Evolutionary conservation across 1,284 basidiomycete species (phyloP).

Genomic region (Ganoderma lingzhi): DNA sequence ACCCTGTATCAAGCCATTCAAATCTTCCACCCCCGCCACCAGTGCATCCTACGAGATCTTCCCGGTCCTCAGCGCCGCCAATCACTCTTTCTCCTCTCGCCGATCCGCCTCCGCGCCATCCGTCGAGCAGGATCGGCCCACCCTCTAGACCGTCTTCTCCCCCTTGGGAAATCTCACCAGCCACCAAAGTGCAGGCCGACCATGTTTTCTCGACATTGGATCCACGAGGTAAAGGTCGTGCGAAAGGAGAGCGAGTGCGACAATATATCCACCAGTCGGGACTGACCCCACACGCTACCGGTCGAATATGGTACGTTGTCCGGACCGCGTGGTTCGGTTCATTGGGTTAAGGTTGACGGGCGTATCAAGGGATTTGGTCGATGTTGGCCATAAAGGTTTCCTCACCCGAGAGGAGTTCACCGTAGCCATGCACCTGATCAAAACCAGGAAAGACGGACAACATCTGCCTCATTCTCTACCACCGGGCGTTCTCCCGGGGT

Average conservation of each 20-base stretch:
- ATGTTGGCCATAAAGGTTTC: constrained; percentile 36
- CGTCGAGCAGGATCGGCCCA: constrained; percentile 1
- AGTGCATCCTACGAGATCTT: constrained; percentile 17
- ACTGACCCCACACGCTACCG: constrained; percentile 30
- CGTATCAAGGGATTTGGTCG: constrained; percentile 33
- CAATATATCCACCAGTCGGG: constrained; percentile 36
- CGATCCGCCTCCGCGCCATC: constrained; percentile 27
- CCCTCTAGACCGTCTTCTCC: constrained; percentile 8
- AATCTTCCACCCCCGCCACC: constrained; percentile 18
- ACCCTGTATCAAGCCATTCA: background rate
- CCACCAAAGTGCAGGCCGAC: constrained; percentile 34
- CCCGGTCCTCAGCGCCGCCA: background rate
- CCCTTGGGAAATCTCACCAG: constrained; percentile 31
- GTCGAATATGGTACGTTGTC: constrained; percentile 36
- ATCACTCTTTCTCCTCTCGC: constrained; percentile 19
- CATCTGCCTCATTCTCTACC: constrained; percentile 33
- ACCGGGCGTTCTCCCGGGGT: constrained; percentile 16
- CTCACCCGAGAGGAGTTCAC: constrained; percentile 37
- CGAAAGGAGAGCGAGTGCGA: constrained; percentile 31
- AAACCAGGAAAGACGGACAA: constrained; percentile 31
- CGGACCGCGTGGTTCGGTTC: too few species aligned
- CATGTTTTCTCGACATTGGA: constrained; percentile 39
- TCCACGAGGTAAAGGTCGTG: constrained; percentile 32
- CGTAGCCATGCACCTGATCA: constrained; percentile 35
- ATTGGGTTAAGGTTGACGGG: background rate